Conservation (phyloP, 148 eudicot genomes). For the Chenopodium berlandieri region DNA sequence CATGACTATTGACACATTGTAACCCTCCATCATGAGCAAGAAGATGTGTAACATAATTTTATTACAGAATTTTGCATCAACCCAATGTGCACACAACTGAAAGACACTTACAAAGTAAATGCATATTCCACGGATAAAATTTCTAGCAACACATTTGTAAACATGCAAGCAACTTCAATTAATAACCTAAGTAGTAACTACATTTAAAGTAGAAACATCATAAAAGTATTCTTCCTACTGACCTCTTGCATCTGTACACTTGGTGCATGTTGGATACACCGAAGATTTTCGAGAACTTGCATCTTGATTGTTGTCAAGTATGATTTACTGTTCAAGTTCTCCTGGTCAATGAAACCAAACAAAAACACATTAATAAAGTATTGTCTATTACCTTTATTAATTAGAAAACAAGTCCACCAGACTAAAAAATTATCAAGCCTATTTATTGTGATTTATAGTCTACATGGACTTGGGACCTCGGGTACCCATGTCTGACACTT, state of each 20-base stretch:
- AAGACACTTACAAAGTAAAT: too few species aligned
- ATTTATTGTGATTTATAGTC: not conserved
- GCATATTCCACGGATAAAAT: not conserved
- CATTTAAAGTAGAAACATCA: not conserved
- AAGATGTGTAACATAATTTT: not conserved
- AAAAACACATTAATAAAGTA: not conserved
- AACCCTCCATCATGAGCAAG: not conserved
- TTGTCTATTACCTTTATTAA: not conserved
- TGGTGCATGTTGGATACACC: constrained; percentile 96
- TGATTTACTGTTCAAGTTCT: constrained; percentile 86
- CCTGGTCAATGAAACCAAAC: constrained; percentile 46
- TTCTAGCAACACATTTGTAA: too few species aligned
- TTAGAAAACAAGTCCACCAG: not conserved
- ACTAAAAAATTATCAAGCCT: not conserved
- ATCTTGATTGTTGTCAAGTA: constrained; percentile 75
- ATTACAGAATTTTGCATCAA: not conserved
- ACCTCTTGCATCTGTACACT: constrained; percentile 99
- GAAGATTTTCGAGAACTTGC: constrained; percentile 95
- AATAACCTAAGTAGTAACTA: not conserved
- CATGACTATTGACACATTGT: constrained; percentile 5
- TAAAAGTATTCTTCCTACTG: constrained; percentile 19
- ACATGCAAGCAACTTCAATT: not conserved
- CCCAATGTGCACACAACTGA: not conserved
- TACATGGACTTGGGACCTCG: too few species aligned
- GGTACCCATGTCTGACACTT: too few species aligned